These are phyloP conservation scores for Alternaria consortialis DNA, from an alignment of 2,329 filamentous ascomycete genomes.

Conservation along the genomic window DNA sequence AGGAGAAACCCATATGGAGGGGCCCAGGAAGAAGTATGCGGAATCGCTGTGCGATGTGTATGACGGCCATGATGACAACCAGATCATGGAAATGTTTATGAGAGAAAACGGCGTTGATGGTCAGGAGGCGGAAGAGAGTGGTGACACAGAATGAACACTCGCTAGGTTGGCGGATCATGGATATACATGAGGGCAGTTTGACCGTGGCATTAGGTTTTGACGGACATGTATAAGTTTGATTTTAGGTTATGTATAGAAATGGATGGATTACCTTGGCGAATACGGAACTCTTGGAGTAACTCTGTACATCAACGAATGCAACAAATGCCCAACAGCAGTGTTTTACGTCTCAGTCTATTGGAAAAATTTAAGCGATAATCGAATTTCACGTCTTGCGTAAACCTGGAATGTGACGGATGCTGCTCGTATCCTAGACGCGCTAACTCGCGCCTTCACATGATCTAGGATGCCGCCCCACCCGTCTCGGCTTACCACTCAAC, in stretches of 20 bases:
- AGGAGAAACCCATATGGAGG: not conserved
- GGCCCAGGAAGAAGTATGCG: conserved; percentile 8
- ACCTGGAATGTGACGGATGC: not conserved
- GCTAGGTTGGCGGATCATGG: too few species aligned
- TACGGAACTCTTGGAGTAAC: not conserved
- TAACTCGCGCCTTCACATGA: conserved; percentile 22
- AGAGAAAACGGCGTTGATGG: conserved; percentile 13
- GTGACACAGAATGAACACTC: not conserved
- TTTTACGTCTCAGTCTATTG: too few species aligned
- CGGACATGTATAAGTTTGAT: not conserved
- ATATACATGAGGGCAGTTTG: too few species aligned
- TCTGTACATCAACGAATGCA: not conserved
- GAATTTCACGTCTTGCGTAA: not conserved
- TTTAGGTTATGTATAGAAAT: not conserved
- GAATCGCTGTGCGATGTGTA: conserved; percentile 3
- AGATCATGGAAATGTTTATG: conserved; percentile 20
- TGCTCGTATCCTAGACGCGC: conserved; percentile 11
- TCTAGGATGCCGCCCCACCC: conserved; percentile 18
- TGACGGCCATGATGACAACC: conserved; percentile 10
- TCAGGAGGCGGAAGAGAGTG: not conserved
- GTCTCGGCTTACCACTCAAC: conserved; percentile 11
- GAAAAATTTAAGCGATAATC: not conserved
- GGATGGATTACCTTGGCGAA: not conserved
- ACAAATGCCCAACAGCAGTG: rapidly evolving
- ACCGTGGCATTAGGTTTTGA: not conserved